Evolutionary conservation across 192 early-diverging fungal species (phyloP).

Genomic region (Phlyctochytrium bullatum): DNA sequence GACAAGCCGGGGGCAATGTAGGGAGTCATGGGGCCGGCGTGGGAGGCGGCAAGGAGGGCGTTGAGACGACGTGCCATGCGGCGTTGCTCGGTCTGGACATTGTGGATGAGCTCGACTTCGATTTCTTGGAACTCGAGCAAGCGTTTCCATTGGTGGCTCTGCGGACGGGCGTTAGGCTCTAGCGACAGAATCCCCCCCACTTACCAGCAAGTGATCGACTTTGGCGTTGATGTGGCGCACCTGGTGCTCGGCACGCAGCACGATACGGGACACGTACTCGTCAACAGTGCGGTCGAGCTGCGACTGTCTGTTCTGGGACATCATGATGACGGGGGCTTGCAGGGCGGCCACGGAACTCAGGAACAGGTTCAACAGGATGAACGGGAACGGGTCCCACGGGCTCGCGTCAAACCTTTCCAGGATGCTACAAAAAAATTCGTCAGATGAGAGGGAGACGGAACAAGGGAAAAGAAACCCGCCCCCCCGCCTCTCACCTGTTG

Average conservation of each 20-base stretch:
- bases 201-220: conserved; percentile 39
- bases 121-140: conserved; percentile 45
- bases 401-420: neutral
- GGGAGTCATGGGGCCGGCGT: neutral
- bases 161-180: too few species aligned
- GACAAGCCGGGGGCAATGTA: neutral
- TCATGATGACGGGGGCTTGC: conserved; percentile 53
- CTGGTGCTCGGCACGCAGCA: conserved; percentile 41
- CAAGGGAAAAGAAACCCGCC: neutral
- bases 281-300: conserved; percentile 34
- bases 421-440: too few species aligned
- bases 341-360: conserved; percentile 38
- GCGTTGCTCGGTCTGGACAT: neutral
- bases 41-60: neutral
- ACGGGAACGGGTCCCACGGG: conserved; percentile 44
- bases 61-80: neutral
- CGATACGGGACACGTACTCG: conserved; percentile 34
- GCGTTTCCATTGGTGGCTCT: conserved; percentile 41
- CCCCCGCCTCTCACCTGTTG: conserved; percentile 19
- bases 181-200: too few species aligned
- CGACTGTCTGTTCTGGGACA: conserved; percentile 48
- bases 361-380: conserved; percentile 47
- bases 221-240: conserved; percentile 45
- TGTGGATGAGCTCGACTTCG: neutral
- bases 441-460: conserved; percentile 4